Evolutionary conservation across 2,329 filamentous ascomycete genomes (phyloP).

Genomic region (Alternaria longipes): DNA sequence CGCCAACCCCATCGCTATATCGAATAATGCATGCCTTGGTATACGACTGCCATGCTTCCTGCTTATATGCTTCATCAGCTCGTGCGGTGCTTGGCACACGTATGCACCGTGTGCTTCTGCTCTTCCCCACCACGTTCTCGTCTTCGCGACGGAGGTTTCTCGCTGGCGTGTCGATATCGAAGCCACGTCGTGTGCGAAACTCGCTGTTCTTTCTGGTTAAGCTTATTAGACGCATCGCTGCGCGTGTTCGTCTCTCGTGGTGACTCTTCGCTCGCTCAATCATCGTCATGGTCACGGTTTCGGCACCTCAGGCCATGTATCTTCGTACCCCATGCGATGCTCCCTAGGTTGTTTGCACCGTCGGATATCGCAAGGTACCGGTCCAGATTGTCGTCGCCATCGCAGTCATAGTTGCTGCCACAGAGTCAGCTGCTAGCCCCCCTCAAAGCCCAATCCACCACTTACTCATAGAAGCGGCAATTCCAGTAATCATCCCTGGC

Average conservation of each 20-base stretch:
- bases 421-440: not conserved
- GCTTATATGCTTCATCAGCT: not conserved
- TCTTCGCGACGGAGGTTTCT: not conserved
- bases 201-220: not conserved
- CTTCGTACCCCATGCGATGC: constrained; percentile 38
- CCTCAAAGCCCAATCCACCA: not conserved
- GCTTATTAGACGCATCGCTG: not conserved
- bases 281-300: constrained; percentile 25
- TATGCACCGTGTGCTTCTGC: not conserved
- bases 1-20: not conserved
- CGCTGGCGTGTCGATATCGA: not conserved
- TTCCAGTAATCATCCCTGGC: constrained; percentile 42
- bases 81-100: not conserved
- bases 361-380: constrained; percentile 36
- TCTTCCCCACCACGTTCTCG: not conserved
- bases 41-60: not conserved
- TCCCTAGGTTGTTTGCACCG: constrained; percentile 45
- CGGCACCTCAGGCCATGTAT: constrained; percentile 42
- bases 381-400: constrained; percentile 27
- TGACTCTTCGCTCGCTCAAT: constrained; percentile 9
- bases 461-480: constrained; percentile 49
- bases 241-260: not conserved
- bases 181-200: not conserved
- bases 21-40: not conserved
- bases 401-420: constrained; percentile 45